These are phyloP conservation scores for Xylaria sp. DNA, from an alignment of 2,329 filamentous ascomycete genomes.

Conservation along the genomic window DNA sequence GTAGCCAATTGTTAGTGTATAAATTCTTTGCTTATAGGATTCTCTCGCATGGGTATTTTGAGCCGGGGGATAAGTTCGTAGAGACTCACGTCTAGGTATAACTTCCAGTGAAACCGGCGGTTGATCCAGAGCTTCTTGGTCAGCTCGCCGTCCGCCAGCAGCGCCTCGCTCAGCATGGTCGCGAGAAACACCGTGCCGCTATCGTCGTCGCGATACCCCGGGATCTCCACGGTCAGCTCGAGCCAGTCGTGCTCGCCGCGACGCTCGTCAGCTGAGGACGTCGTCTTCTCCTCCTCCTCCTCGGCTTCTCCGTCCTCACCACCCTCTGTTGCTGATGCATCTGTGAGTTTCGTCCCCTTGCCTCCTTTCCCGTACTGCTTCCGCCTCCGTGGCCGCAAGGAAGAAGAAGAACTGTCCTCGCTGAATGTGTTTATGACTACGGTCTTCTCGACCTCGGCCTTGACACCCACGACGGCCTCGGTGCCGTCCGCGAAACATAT, in stretches of 20 bases:
- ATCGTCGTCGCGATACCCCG: constrained; percentile 90
- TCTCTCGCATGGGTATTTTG: not conserved
- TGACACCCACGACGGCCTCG: constrained; percentile 94
- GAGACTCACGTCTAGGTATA: constrained; percentile 85
- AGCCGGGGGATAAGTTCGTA: not conserved
- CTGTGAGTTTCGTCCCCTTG: constrained; percentile 31
- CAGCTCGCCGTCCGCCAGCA: constrained; percentile 75
- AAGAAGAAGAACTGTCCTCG: not conserved
- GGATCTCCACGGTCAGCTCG: constrained; percentile 89
- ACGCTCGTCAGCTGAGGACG: constrained; percentile 30
- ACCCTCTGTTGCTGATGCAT: constrained; percentile 33
- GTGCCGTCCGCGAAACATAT: constrained; percentile 95
- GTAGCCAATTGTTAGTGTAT: constrained; percentile 8
- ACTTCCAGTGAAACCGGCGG: constrained; percentile 89
- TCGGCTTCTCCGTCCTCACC: constrained; percentile 29
- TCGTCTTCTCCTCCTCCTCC: constrained; percentile 40
- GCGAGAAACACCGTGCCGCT: constrained; percentile 84
- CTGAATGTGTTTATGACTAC: constrained; percentile 24
- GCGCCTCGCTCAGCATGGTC: constrained; percentile 85
- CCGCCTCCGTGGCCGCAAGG: constrained; percentile 28
- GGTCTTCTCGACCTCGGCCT: constrained; percentile 80
- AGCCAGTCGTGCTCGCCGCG: constrained; percentile 72
- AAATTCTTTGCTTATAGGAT: not conserved
- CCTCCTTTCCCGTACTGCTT: constrained; percentile 33
- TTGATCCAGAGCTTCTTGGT: constrained; percentile 84